Evolutionary conservation across 2,329 filamentous ascomycete species (phyloP).

Genomic region (Pseudophaeomoniella oleicola): DNA sequence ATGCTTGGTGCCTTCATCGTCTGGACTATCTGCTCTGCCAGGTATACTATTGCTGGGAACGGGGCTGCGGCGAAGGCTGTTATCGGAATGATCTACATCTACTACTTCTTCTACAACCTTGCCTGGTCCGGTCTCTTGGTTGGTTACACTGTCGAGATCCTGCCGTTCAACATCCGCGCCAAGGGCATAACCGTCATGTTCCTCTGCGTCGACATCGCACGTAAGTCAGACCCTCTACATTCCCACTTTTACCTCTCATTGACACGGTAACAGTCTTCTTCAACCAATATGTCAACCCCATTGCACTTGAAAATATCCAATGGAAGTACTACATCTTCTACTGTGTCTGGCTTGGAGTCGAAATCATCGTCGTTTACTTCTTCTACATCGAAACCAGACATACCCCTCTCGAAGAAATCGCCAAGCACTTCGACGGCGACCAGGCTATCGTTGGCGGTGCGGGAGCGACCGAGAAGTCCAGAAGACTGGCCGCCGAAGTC

Average conservation of each 20-base stretch:
- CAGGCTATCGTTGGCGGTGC: constrained; percentile 30
- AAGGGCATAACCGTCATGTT: constrained; percentile 29
- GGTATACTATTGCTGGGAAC: constrained; percentile 18
- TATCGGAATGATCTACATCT: constrained; percentile 29
- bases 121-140: constrained; percentile 21
- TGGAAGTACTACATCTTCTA: constrained; percentile 26
- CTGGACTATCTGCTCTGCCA: constrained; percentile 25
- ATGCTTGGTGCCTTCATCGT: constrained; percentile 30
- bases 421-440: constrained; percentile 56
- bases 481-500: background rate
- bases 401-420: constrained; percentile 55
- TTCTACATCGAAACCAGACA: constrained; percentile 44
- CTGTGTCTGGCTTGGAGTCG: constrained; percentile 18
- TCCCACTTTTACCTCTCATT: constrained; percentile 26
- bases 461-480: background rate
- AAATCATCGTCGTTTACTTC: constrained; percentile 19
- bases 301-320: constrained; percentile 16
- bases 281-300: constrained; percentile 21
- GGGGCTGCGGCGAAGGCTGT: constrained; percentile 20
- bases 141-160: constrained; percentile 31
- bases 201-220: constrained; percentile 16
- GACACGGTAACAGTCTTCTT: constrained; percentile 13
- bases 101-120: constrained; percentile 25
- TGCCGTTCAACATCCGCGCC: constrained; percentile 34
- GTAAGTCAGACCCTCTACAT: constrained; percentile 7